Evolutionary conservation across 2,329 filamentous ascomycete genomes (phyloP).

Genomic region (Penicillium sp.): DNA sequence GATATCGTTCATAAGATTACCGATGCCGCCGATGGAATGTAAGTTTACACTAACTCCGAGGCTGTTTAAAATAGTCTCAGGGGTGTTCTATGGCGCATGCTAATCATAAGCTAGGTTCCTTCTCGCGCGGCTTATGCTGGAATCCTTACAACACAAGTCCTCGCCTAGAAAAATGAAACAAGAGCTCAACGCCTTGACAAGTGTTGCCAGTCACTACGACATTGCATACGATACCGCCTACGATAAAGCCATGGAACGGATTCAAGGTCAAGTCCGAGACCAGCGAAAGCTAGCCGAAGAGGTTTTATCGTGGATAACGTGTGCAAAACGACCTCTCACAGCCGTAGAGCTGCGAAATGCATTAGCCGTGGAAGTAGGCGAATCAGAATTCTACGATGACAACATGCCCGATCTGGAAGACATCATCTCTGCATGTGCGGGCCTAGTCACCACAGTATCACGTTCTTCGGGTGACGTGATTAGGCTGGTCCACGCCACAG

Average conservation of each 20-base stretch:
- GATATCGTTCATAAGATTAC: background rate
- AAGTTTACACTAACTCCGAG: background rate
- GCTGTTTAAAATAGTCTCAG: background rate
- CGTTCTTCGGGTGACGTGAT: background rate
- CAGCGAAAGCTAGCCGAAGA: background rate
- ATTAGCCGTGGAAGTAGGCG: background rate
- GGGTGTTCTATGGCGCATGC: background rate
- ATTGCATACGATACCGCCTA: constrained; percentile 1
- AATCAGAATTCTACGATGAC: background rate
- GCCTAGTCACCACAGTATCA: background rate
- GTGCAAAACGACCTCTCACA: constrained; percentile 2
- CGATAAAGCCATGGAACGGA: background rate
- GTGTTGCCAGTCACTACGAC: background rate
- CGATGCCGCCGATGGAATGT: constrained; percentile 3
- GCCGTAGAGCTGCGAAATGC: background rate
- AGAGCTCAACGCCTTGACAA: constrained; percentile 1
- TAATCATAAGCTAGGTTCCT: background rate
- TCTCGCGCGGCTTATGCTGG: background rate
- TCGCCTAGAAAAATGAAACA: background rate
- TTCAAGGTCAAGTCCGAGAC: background rate
- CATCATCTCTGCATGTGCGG: background rate
- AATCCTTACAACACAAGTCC: background rate
- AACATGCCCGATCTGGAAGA: constrained; percentile 2
- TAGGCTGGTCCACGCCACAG: background rate
- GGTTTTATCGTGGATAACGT: background rate